These are phyloP conservation scores for Microbotryum lychnidis-dioicae DNA, from an alignment of 1,284 basidiomycete genomes.

Conservation along the genomic window DNA sequence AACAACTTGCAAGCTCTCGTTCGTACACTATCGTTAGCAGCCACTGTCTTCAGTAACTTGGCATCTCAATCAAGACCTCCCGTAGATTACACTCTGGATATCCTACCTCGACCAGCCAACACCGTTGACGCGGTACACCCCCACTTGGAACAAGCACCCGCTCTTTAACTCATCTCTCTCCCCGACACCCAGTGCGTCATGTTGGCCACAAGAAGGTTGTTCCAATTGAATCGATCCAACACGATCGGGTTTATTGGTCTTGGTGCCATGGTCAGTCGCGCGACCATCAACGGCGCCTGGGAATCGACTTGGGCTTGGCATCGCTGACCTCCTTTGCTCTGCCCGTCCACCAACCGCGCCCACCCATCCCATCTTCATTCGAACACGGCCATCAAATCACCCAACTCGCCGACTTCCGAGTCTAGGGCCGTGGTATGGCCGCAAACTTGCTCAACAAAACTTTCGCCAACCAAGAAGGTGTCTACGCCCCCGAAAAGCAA, in stretches of 20 bases:
- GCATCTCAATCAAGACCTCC: too few species aligned
- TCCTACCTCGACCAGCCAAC: too few species aligned
- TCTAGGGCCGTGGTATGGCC: slow-evolving; percentile 76
- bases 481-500: slow-evolving; percentile 12
- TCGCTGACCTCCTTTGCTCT: too few species aligned
- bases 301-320: too few species aligned
- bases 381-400: background rate
- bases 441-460: slow-evolving; percentile 51
- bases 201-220: slow-evolving; percentile 9
- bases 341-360: background rate
- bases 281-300: background rate
- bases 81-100: too few species aligned
- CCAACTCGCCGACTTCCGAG: background rate
- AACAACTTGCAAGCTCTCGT: too few species aligned
- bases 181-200: background rate
- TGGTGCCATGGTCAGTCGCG: slow-evolving; percentile 40
- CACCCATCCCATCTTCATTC: background rate
- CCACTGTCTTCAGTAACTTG: too few species aligned
- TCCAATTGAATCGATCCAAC: slow-evolving; percentile 42
- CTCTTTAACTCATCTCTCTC: too few species aligned
- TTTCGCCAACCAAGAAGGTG: slow-evolving; percentile 20
- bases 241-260: slow-evolving; percentile 69
- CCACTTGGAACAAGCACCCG: too few species aligned
- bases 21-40: too few species aligned
- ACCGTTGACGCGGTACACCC: too few species aligned